Conservation (phyloP, 2,329 filamentous ascomycete genomes). For the Apiospora rasikravindrae region DNA sequence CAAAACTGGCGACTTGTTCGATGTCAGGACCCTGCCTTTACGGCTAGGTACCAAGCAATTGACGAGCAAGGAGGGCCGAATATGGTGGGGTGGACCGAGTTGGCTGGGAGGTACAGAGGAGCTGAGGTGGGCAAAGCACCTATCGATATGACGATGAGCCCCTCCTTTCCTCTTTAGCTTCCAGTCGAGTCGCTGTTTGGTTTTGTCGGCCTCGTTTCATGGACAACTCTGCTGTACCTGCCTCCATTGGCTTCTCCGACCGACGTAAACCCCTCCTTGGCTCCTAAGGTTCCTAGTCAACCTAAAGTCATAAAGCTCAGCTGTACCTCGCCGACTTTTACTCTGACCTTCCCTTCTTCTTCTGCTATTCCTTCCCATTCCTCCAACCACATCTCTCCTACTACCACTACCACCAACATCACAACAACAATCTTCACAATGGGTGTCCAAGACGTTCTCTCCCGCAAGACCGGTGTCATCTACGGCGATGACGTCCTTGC, state of each 20-base stretch:
- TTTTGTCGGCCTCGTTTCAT: slow-evolving; percentile 15
- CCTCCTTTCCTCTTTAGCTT: slow-evolving; percentile 14
- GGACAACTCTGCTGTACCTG: slow-evolving; percentile 14
- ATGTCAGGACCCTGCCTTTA: background rate
- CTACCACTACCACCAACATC: slow-evolving; percentile 13
- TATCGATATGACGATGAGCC: slow-evolving; percentile 16
- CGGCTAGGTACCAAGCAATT: background rate
- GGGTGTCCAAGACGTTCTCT: slow-evolving; percentile 27
- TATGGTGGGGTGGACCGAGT: slow-evolving; percentile 16
- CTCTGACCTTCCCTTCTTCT: background rate
- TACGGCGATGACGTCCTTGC: slow-evolving; percentile 35
- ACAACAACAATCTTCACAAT: slow-evolving; percentile 16
- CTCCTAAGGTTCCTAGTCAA: no score
- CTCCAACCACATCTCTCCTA: background rate
- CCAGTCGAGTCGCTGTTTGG: slow-evolving; percentile 10
- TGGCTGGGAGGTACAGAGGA: background rate
- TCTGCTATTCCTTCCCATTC: background rate
- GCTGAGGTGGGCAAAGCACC: background rate
- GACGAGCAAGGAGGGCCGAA: slow-evolving; percentile 7
- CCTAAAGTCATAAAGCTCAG: slow-evolving; percentile 5
- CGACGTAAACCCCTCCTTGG: background rate
- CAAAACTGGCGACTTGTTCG: background rate
- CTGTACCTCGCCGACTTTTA: background rate
- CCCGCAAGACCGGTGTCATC: slow-evolving; percentile 35
- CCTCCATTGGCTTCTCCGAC: background rate